A percentile compares a stretch with the other conserved stretches of the same genome.
phyloP scores from a whole-genome alignment of 2,329 filamentous ascomycete species.

The Aspergillus piperis region DNA sequence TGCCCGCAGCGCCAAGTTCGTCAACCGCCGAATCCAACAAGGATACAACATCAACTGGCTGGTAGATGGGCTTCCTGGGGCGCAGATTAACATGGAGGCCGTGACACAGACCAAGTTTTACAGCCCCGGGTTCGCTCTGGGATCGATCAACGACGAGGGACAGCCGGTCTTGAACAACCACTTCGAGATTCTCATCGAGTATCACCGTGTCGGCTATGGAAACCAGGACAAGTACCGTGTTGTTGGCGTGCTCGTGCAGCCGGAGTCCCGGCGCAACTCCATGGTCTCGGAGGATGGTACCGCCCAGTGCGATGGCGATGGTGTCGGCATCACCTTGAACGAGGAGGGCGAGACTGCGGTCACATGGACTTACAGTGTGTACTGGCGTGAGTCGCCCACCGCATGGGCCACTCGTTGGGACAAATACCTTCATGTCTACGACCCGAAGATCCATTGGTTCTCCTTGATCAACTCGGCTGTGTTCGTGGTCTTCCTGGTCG shows the following conservation, averaged over 20 bases:
- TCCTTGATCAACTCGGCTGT: slow-evolving; percentile 94
- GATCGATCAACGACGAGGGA: slow-evolving; percentile 56
- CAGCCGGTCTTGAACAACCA: slow-evolving; percentile 80
- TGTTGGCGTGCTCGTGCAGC: slow-evolving; percentile 87
- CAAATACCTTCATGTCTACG: slow-evolving; percentile 95
- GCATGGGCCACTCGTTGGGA: slow-evolving; percentile 98
- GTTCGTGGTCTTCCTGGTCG: slow-evolving; percentile 86
- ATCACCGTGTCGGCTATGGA: slow-evolving; percentile 70
- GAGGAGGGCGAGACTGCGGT: slow-evolving; percentile 67
- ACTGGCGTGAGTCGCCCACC: slow-evolving; percentile 80
- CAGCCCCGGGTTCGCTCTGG: slow-evolving; percentile 85
- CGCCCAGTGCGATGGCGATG: slow-evolving; percentile 64
- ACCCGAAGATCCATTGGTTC: slow-evolving; percentile 99
- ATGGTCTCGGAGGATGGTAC: slow-evolving; percentile 52
- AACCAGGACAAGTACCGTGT: slow-evolving; percentile 71
- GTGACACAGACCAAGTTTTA: slow-evolving; percentile 79
- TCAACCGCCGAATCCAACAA: slow-evolving; percentile 78
- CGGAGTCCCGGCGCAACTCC: slow-evolving; percentile 67
- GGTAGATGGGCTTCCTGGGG: slow-evolving; percentile 89
- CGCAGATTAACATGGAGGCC: slow-evolving; percentile 76
- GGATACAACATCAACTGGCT: slow-evolving; percentile 95
- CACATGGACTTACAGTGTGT: slow-evolving; percentile 88
- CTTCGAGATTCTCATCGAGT: slow-evolving; percentile 91
- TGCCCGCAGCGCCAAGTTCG: slow-evolving; percentile 69
- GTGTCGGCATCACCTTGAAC: slow-evolving; percentile 63